Evolutionary conservation across 768 basidiomycete species (phyloP).

Genomic region (Panaeolus papilionaceus): DNA sequence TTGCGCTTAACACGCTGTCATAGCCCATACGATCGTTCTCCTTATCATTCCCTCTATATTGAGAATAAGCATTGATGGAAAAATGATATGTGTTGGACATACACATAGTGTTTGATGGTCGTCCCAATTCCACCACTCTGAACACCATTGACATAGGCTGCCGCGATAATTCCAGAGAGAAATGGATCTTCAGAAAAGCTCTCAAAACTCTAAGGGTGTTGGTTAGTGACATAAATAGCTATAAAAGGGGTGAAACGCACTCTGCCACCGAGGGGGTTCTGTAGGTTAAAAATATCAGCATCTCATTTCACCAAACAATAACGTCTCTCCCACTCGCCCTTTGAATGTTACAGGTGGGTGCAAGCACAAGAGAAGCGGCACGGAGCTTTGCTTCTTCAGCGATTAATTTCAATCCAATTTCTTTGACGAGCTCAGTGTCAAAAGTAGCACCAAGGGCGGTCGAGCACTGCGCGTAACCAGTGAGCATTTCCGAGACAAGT

Average conservation of each 20-base stretch:
- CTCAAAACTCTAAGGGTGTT: slow-evolving; percentile 62
- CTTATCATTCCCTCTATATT: slow-evolving; percentile 74
- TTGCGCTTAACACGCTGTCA: slow-evolving; percentile 67
- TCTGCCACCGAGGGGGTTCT: slow-evolving; percentile 77
- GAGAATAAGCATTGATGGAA: background rate
- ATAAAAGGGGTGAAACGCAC: slow-evolving; percentile 38
- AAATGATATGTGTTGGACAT: slow-evolving; percentile 24
- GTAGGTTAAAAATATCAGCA: slow-evolving; percentile 18
- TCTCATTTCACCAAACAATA: background rate
- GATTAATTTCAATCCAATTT: slow-evolving; percentile 67
- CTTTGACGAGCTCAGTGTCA: slow-evolving; percentile 67
- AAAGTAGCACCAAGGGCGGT: slow-evolving; percentile 81
- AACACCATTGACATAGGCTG: slow-evolving; percentile 78
- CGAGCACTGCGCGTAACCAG: slow-evolving; percentile 48
- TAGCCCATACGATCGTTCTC: slow-evolving; percentile 77
- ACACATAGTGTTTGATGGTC: slow-evolving; percentile 86
- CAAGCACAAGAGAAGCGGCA: slow-evolving; percentile 72
- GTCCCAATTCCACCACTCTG: slow-evolving; percentile 79
- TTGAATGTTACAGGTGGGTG: slow-evolving; percentile 87
- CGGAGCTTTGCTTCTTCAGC: slow-evolving; percentile 76
- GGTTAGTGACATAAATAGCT: background rate
- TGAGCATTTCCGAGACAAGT: background rate
- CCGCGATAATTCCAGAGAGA: slow-evolving; percentile 72
- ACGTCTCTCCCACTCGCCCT: slow-evolving; percentile 48
- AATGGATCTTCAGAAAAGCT: slow-evolving; percentile 82